Evolutionary conservation across 495 filamentous ascomycete genomes (phyloP).

Genomic region (Aspergillus hancockii): DNA sequence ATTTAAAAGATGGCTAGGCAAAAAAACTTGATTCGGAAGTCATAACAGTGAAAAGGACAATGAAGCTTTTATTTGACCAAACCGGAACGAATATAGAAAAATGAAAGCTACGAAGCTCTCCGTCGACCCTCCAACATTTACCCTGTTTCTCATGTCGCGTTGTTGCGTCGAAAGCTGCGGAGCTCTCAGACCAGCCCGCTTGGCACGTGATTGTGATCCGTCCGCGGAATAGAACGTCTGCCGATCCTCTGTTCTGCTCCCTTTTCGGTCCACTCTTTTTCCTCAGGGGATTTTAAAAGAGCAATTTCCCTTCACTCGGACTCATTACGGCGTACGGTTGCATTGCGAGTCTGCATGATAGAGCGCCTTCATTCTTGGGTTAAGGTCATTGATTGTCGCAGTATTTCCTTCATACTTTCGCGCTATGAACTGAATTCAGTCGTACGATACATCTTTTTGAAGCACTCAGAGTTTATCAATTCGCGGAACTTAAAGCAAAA

Average conservation of each 20-base stretch:
- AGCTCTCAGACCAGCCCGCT: constrained; percentile 18
- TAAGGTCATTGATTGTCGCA: not conserved
- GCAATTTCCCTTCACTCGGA: not conserved
- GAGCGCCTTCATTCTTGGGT: not conserved
- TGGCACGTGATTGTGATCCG: constrained; percentile 23
- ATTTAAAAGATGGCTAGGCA: not conserved
- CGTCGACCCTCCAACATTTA: constrained; percentile 6
- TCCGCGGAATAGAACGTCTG: constrained; percentile 5
- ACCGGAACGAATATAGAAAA: not conserved
- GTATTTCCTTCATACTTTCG: constrained; percentile 4
- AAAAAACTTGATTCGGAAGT: not conserved
- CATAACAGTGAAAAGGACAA: not conserved
- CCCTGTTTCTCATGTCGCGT: constrained; percentile 20
- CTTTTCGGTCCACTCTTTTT: constrained; percentile 2
- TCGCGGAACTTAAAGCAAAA: constrained; percentile 21
- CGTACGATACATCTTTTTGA: constrained; percentile 5
- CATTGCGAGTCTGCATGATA: not conserved
- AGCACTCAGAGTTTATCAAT: constrained; percentile 1
- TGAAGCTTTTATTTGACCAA: not conserved
- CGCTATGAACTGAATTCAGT: constrained; percentile 21
- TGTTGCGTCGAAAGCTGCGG: constrained; percentile 26
- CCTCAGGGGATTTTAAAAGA: not conserved
- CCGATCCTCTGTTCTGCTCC: constrained; percentile 11
- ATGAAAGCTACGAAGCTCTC: constrained; percentile 2
- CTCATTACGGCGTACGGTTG: not conserved